phyloP scores from a whole-genome alignment of 208 protist genomes.

The Leishmania lainsoni region DNA sequence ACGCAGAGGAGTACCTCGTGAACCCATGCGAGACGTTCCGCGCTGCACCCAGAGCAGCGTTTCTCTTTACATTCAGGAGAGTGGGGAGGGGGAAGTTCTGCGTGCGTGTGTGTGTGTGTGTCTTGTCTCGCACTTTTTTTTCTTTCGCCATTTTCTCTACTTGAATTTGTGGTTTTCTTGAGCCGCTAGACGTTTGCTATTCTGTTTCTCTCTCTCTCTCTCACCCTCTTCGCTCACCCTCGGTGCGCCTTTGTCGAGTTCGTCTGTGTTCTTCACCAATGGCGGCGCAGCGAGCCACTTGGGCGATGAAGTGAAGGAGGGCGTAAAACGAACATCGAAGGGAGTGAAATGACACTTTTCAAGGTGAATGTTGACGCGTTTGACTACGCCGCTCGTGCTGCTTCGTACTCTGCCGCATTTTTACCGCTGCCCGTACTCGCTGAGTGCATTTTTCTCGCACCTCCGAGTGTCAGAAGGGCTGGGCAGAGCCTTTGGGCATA shows the following conservation, averaged over 20 bases:
- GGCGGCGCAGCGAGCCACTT: background rate
- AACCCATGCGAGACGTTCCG: background rate
- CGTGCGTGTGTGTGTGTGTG: background rate
- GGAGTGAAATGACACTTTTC: background rate
- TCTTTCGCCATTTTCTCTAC: background rate
- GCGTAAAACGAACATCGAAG: background rate
- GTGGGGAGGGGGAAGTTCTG: background rate
- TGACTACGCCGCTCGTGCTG: background rate
- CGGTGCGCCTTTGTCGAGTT: background rate
- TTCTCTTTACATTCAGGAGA: background rate
- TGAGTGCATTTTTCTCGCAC: background rate
- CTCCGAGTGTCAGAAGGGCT: background rate
- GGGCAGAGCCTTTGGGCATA: background rate
- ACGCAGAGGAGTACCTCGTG: background rate
- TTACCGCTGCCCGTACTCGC: background rate
- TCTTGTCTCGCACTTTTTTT: background rate
- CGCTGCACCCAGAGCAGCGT: background rate
- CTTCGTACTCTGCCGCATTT: background rate
- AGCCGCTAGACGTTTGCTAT: background rate
- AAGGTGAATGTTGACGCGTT: background rate
- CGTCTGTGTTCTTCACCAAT: background rate
- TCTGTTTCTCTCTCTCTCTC: background rate
- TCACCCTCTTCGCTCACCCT: background rate
- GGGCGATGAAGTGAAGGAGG: background rate
- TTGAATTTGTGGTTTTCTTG: background rate